Base-by-base conservation (phyloP, 2,329 filamentous ascomycete genomes). In the Beauveria scarabaeidicola region DNA sequence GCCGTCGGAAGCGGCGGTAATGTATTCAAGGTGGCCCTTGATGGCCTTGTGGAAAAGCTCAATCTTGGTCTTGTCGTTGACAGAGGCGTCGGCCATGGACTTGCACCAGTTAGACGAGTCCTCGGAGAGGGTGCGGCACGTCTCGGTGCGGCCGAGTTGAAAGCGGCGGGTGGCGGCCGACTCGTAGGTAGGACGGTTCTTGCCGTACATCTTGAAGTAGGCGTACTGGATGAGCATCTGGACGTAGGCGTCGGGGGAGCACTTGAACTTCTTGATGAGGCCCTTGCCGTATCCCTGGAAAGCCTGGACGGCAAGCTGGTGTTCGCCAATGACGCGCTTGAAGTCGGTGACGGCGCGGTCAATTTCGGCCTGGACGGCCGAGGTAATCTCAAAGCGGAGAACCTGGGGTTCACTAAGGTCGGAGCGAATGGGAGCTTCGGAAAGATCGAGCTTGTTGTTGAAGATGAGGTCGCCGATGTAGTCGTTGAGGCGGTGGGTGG, bases 181-280 rank as follows among this genome's bases (percentile, higher is more conserved):
- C 77, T 99, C 94, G 78, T 99, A 99, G 0, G 95, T 99, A 1
- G 94, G 94, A 4, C 94, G 84, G 81, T 92, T 97, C 81, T 92
- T 91, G 80, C 94, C 94, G 76, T 95, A 96, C 90, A 99, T 97
- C 78, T 97, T 97, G 82, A 87, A 88, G 81, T 99, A 99, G 43
- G 94, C 94, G 57, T 97, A 85, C 75, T 99, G 94, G 73, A 99
- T 99, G 73, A 97, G 79, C 91, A 99, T 94, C 77, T 99, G 94
- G 46, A 97, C 91, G 74, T 95, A 99, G 36, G 93, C 94, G 69
- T 99, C 95, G 32, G 94, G 94, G 27, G 90, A 95, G 84, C 90
- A 96, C 78, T 91, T 95, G 86, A 99, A 97, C 76, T 96, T 95
- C 86, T 99, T 99, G 81, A 99, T 97, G 63, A 99, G 80, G 27